phyloP scores from a whole-genome alignment of 1,284 basidiomycete genomes.

The Wallemia ichthyophaga region DNA sequence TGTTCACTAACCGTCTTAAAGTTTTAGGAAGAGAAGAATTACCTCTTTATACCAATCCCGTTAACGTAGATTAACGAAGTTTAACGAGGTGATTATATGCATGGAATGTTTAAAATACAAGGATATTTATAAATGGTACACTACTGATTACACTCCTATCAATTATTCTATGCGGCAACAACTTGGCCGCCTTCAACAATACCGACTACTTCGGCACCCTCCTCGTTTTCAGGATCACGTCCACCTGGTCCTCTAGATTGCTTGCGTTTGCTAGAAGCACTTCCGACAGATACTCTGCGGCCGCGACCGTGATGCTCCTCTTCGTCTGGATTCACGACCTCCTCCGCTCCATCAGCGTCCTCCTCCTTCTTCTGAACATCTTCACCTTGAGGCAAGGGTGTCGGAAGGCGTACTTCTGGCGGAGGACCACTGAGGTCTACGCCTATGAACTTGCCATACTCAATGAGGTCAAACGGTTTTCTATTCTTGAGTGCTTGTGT shows the following conservation, averaged over 20 bases:
- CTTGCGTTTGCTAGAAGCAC: neutral
- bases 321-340: neutral
- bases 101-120: neutral
- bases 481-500: constrained; percentile 9
- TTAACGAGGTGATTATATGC: neutral
- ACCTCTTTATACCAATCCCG: neutral
- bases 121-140: neutral
- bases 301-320: neutral
- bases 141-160: neutral
- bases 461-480: constrained; percentile 3
- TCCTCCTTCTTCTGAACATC: neutral
- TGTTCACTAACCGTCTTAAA: neutral
- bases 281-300: neutral
- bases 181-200: neutral
- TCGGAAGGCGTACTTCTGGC: constrained; percentile 3
- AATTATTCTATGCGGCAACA: neutral
- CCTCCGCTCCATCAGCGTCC: neutral
- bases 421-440: constrained; percentile 5
- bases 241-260: neutral
- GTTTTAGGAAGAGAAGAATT: neutral
- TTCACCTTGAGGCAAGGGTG: neutral
- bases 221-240: neutral
- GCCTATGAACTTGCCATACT: neutral
- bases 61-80: neutral
- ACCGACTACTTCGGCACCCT: neutral